Base-by-base conservation (phyloP, 768 basidiomycete species). In the Sarcodon aspratus region DNA sequence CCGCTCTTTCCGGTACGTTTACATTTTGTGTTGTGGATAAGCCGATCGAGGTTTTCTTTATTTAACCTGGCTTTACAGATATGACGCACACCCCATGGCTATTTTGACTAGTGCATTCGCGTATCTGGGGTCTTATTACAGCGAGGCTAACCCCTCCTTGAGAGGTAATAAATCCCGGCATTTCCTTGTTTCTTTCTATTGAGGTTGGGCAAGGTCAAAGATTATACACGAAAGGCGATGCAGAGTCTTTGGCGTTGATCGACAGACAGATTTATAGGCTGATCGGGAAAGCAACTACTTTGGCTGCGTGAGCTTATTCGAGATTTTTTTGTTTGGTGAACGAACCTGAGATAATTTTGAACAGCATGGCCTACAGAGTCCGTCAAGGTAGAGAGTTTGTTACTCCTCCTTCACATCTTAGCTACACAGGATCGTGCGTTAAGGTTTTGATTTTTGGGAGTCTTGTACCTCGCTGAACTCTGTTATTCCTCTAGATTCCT, bases 51-150 rank as follows among this genome's bases (percentile, higher is more conserved):
- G 27, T 15, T 9, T 3, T 32, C 32, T 12, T 33, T 36, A 17
- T 18, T n/a, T 8, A 13, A 40, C 11, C 18, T 44, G n/a, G 35
- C 13, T 18, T n/a, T 33, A 11, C 49, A 87, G 89, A 45, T 90
- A 91, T 60, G 91, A 94, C 52, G 85, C 91, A 1, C 91, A 94
- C 58, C 91, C 91, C 0, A 93, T 92, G 90, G 80, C 86, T 15
- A 92, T 93, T 54, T 71, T 92, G 42, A 89, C 84, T 4, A 87
- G 84, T 55, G 86, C 86, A 4, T 86, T 94, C 56, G 79, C 91
- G 7, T 92, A 93, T 58, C 66, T 95, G 17, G 90, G 91, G 4
- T 89, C 86, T 6, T 89, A 88, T 61, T 92, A 92, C 59, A 69
- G 75, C 56, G 89, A 92, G 58, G 88, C 89, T 5, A 94, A 94